A percentile compares a stretch with the other conserved stretches of the same genome.
phyloP scores from a whole-genome alignment of 192 early-diverging fungal species.

The Spizellomyces sp. region DNA sequence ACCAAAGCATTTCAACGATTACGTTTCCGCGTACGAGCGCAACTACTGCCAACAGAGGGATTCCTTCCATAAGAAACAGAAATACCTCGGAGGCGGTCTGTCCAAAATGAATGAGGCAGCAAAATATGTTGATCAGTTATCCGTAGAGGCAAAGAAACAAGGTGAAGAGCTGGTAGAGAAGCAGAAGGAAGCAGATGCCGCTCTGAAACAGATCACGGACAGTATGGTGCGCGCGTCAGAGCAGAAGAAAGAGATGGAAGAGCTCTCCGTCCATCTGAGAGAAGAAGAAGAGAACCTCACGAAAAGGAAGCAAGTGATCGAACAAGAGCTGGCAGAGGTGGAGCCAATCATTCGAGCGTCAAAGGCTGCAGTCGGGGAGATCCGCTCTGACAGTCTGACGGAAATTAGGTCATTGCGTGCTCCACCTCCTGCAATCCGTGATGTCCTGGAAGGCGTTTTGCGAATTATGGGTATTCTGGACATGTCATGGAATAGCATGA shows the following conservation, averaged over 20 bases:
- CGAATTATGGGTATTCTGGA: conserved; percentile 62
- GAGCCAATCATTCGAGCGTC: conserved; percentile 56
- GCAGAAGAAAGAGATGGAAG: conserved; percentile 68
- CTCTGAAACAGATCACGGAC: conserved; percentile 65
- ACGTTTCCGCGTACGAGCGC: conserved; percentile 46
- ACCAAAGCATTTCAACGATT: conserved; percentile 46
- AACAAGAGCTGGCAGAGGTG: conserved; percentile 58
- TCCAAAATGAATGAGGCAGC: conserved; percentile 59
- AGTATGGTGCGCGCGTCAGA: conserved; percentile 60
- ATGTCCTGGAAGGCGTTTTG: conserved; percentile 65
- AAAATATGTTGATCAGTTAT: conserved; percentile 57
- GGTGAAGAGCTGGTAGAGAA: conserved; percentile 51
- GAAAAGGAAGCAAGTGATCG: conserved; percentile 52
- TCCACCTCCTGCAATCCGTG: conserved; percentile 62
- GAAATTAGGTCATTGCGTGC: conserved; percentile 66
- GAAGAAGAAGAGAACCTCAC: conserved; percentile 55
- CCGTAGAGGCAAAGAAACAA: conserved; percentile 53
- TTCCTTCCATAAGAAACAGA: conserved; percentile 43
- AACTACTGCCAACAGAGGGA: conserved; percentile 42
- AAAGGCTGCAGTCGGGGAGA: conserved; percentile 62
- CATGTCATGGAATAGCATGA: conserved; percentile 74
- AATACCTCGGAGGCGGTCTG: conserved; percentile 55
- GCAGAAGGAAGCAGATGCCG: conserved; percentile 57
- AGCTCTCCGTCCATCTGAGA: conserved; percentile 44
- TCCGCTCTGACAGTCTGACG: conserved; percentile 54